phyloP scores from a whole-genome alignment of 345 rosid genomes.

The Lumnitzera racemosa region DNA sequence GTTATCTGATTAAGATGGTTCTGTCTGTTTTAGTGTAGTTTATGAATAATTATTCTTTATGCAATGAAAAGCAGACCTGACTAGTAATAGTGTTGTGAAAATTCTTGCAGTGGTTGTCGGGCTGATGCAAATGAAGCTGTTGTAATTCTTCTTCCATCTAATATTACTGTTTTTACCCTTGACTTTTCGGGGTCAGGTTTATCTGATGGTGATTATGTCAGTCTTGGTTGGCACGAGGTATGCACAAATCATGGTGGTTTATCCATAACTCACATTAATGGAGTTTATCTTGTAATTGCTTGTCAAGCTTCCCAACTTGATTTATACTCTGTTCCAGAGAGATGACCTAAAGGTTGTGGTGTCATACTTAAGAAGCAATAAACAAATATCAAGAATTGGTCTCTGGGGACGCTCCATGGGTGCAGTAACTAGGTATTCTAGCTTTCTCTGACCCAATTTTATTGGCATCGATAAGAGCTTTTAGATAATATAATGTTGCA shows the following conservation, averaged over 20 bases:
- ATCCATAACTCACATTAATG: not conserved
- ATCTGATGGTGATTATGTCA: constrained; percentile 92
- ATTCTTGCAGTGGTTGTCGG: constrained; percentile 78
- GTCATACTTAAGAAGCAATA: constrained; percentile 68
- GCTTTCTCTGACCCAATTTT: constrained; percentile 9
- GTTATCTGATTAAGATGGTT: too few relatives aligned
- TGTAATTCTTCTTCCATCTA: constrained; percentile 82
- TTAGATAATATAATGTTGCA: not conserved
- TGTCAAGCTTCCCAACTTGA: constrained; percentile 6
- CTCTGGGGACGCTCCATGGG: constrained; percentile 99
- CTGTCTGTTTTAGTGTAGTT: too few relatives aligned
- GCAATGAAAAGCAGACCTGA: not conserved
- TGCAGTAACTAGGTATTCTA: constrained; percentile 83
- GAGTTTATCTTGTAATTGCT: not conserved
- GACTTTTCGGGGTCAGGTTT: constrained; percentile 98
- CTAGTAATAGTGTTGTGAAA: not conserved
- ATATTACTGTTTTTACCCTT: constrained; percentile 87
- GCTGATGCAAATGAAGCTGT: constrained; percentile 99
- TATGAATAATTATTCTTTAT: not conserved
- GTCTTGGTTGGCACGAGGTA: constrained; percentile 98
- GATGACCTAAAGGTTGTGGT: constrained; percentile 91
- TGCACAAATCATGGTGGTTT: constrained; percentile 11
- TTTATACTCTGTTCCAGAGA: constrained; percentile 37
- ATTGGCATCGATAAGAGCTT: too few relatives aligned
- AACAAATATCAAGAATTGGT: constrained; percentile 68